Percentiles rank a stretch among this genome's conserved stretches.
phyloP scores from a whole-genome alignment of 2,329 filamentous ascomycete genomes.

The Ciborinia camelliae region DNA sequence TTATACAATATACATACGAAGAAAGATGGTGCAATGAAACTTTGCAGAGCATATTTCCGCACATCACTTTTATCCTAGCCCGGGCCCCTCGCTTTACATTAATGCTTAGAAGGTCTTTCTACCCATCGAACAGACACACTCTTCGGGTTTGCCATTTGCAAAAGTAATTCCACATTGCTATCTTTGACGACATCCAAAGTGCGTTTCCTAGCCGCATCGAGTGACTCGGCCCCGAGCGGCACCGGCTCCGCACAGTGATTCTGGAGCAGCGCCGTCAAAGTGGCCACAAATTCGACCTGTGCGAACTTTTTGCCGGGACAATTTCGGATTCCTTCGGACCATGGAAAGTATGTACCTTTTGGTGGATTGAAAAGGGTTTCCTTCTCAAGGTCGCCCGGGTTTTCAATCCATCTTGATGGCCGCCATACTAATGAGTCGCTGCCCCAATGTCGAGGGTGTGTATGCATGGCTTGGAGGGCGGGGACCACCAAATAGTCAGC shows the following conservation, averaged over 20 bases:
- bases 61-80: no score
- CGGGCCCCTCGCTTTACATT: background rate
- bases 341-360: constrained; percentile 23
- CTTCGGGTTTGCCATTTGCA: constrained; percentile 20
- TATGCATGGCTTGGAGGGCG: constrained; percentile 22
- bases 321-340: constrained; percentile 21
- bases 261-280: constrained; percentile 16
- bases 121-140: constrained; percentile 8
- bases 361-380: constrained; percentile 6
- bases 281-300: constrained; percentile 25
- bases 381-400: background rate
- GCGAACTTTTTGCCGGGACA: constrained; percentile 28
- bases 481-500: constrained; percentile 41
- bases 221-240: background rate
- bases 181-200: constrained; percentile 12
- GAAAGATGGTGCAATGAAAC: no score
- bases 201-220: constrained; percentile 12
- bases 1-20: no score
- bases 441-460: constrained; percentile 24
- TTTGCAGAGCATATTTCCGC: no score
- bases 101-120: background rate
- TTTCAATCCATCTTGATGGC: constrained; percentile 26
- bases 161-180: constrained; percentile 12
- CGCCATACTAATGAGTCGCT: constrained; percentile 21
- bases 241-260: constrained; percentile 5